A percentile compares a stretch with the other conserved stretches of the same genome.
These are phyloP conservation scores for Chenopodium album DNA, from an alignment of 148 eudicot genomes.

Conservation along the genomic window DNA sequence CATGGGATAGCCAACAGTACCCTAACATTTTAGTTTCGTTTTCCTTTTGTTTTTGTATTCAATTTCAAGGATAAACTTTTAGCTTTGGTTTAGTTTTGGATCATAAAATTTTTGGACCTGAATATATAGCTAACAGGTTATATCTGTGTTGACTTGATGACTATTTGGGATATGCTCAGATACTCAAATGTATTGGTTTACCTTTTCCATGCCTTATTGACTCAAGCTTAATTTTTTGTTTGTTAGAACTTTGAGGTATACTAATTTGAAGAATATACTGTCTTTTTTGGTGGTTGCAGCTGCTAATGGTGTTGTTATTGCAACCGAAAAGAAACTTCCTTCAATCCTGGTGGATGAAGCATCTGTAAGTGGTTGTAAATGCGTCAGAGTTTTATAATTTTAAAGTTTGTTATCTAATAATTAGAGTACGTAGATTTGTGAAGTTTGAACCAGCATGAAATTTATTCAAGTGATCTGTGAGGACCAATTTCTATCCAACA, in stretches of 20 bases:
- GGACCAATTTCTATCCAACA: not conserved
- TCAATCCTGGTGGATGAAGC: conserved; percentile 88
- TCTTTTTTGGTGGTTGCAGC: conserved; percentile 50
- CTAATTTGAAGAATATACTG: not conserved
- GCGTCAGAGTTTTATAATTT: not conserved
- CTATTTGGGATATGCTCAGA: not conserved
- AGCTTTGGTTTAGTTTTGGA: not conserved
- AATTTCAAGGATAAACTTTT: not conserved
- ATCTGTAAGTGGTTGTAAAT: conserved; percentile 60
- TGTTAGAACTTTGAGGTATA: not conserved
- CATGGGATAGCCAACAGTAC: too few relatives aligned
- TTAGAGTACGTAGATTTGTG: not conserved
- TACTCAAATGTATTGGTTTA: not conserved
- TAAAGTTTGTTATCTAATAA: too few relatives aligned
- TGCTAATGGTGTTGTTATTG: conserved; percentile 97
- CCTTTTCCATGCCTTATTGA: not conserved
- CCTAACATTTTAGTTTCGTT: not conserved
- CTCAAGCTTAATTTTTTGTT: not conserved
- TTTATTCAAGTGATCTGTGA: not conserved
- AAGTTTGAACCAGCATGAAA: not conserved
- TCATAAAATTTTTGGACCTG: not conserved
- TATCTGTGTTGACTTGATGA: not conserved
- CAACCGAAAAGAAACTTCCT: conserved; percentile 94
- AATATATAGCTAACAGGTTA: not conserved
- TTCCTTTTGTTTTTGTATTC: not conserved